These are phyloP conservation scores for Fusarium euwallaceae DNA, from an alignment of 2,329 filamentous ascomycete species.

Conservation along the genomic window DNA sequence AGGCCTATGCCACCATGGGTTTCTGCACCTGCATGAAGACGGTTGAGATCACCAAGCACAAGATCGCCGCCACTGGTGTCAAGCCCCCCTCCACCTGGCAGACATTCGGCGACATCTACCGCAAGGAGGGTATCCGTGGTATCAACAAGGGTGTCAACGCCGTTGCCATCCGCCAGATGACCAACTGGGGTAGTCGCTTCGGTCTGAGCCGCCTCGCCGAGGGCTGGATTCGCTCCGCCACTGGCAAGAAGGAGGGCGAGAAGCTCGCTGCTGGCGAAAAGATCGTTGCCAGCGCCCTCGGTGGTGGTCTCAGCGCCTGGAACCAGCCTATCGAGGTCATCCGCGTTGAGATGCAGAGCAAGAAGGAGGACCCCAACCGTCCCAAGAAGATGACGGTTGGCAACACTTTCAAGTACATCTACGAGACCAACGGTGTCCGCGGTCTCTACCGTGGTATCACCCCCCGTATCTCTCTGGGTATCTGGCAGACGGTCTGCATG, in stretches of 20 bases:
- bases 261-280: constrained; percentile 87
- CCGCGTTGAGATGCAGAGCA: constrained; percentile 99
- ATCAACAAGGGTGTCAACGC: constrained; percentile 99
- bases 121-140: constrained; percentile 89
- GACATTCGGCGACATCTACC: constrained; percentile 98
- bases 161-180: constrained; percentile 98
- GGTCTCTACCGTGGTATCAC: constrained; percentile 96
- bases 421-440: constrained; percentile 86
- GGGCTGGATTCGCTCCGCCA: constrained; percentile 83
- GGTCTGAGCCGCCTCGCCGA: constrained; percentile 93
- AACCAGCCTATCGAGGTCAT: constrained; percentile 99
- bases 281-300: constrained; percentile 85
- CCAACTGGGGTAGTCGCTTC: constrained; percentile 98
- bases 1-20: constrained; percentile 99
- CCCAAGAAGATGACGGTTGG: constrained; percentile 99
- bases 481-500: constrained; percentile 99
- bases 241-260: constrained; percentile 82
- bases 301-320: constrained; percentile 96
- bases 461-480: constrained; percentile 91
- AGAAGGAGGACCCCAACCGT: constrained; percentile 96
- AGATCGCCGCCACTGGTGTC: constrained; percentile 85
- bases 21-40: constrained; percentile 99
- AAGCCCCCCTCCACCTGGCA: constrained; percentile 91
- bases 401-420: constrained; percentile 89
- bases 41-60: constrained; percentile 99